Evolutionary conservation across 1,284 basidiomycete genomes (phyloP).

Genomic region (Microbotryomycetes sp.): DNA sequence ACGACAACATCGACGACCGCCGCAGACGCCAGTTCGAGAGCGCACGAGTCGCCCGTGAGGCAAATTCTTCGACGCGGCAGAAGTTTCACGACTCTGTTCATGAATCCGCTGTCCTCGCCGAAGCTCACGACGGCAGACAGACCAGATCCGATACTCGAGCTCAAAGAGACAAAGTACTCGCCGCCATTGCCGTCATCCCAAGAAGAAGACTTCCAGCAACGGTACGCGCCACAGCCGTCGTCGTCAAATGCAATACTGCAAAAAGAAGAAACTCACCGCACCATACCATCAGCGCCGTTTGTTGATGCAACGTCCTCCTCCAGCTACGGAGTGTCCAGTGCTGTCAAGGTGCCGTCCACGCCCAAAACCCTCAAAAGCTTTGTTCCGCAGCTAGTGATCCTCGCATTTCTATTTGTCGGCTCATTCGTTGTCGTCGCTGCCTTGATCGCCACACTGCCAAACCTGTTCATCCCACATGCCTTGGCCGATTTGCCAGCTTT

Average conservation of each 20-base stretch:
- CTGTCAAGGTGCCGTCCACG: neutral
- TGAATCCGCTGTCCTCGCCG: constrained; percentile 4
- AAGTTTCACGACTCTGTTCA: constrained; percentile 27
- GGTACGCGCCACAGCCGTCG: neutral
- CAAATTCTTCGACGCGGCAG: constrained; percentile 19
- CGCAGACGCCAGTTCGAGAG: too few species aligned
- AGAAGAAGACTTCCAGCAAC: neutral
- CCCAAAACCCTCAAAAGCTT: constrained; percentile 23
- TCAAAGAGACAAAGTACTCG: neutral
- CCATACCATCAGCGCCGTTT: neutral
- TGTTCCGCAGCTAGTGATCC: constrained; percentile 32
- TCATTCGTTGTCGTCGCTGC: constrained; percentile 32
- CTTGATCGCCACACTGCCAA: constrained; percentile 26
- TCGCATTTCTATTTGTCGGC: constrained; percentile 31
- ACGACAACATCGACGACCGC: neutral
- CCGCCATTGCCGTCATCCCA: constrained; percentile 1
- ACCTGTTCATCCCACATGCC: constrained; percentile 28
- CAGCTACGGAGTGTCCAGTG: neutral
- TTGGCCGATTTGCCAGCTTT: constrained; percentile 26
- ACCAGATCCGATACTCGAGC: constrained; percentile 9
- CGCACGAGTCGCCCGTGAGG: neutral
- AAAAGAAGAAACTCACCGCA: neutral
- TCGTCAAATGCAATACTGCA: neutral
- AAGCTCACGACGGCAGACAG: constrained; percentile 13
- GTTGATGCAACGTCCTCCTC: neutral